Evolutionary conservation across 2,329 filamentous ascomycete genomes (phyloP), one percentile per base, ranked within the genome.

Genomic region (Aspergillus sp.): DNA sequence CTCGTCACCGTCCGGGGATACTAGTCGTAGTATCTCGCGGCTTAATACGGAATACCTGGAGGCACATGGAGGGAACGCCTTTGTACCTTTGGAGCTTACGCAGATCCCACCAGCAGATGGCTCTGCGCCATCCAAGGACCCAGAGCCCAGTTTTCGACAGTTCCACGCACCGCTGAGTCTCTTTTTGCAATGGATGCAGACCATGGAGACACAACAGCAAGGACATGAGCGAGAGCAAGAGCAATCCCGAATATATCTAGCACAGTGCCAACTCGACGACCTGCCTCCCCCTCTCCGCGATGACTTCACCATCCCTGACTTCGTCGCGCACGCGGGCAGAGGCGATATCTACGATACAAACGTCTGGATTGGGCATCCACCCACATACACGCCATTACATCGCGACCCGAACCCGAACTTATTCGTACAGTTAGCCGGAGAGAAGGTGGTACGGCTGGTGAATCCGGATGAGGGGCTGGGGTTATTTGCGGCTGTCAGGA

Each of bases 391-490:
- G 0, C 89, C 93, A 3, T 73, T 95, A 3, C 93, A 98, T 66
- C 80, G 86, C 46, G 93, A 98, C 59, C 93, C 93, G 0, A 97
- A 97, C 58, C 88, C 88, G 0, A 98, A 98, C 61, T 59, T 96
- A 0, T 95, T 97, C 63, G 80, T 87, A 41, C 93, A 98, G 66
- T 66, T 97, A 8, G 80, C 80, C 10, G 81, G 87, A 3, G 67
- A 62, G 44, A 98, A 98, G 66, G 63, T 71, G 0, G 73, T 96
- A 10, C 76, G 89, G n/a, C 63, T 96, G 8, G 74, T 91, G 48
- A 69, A 74, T 4, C 88, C 89, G 0, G 60, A 67, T 0, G 59
- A 73, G 3, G 93, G 93, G 1, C 70, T 77, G 41, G 66, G 58
- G 0, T 62, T 95, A 2, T 95, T 89, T 62, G 72, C 70, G 33